Evolutionary conservation across 106 monocot species (phyloP).

Genomic region (Phalaenopsis aphrodite): DNA sequence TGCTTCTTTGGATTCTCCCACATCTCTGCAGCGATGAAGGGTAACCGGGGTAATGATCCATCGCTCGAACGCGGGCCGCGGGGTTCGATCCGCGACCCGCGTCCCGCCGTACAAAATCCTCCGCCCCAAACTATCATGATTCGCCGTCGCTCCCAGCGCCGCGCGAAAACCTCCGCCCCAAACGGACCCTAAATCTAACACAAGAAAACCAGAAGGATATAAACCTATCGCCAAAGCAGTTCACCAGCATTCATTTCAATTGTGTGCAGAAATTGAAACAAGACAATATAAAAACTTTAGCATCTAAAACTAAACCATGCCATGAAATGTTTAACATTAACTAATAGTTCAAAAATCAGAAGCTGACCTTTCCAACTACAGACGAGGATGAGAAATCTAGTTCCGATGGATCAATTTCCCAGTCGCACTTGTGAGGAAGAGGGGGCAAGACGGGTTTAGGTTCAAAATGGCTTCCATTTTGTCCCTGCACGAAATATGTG

Average conservation of each 20-base stretch:
- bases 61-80: too few relatives aligned
- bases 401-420: conserved; percentile 95
- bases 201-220: not conserved
- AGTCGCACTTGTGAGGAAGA: conserved; percentile 90
- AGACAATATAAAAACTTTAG: not conserved
- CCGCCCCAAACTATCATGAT: too few relatives aligned
- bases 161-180: too few relatives aligned
- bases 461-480: conserved; percentile 98
- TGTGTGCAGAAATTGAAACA: not conserved
- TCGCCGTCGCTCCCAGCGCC: too few relatives aligned
- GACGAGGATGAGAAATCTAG: conserved; percentile 68
- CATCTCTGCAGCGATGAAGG: too few relatives aligned
- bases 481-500: conserved; percentile 36
- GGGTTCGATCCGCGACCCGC: too few relatives aligned
- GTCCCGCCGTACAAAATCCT: too few relatives aligned
- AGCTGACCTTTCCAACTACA: conserved; percentile 77
- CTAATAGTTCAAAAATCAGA: not conserved
- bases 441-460: conserved; percentile 85
- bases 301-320: not conserved
- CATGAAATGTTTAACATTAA: not conserved
- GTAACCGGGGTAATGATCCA: too few relatives aligned
- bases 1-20: too few relatives aligned
- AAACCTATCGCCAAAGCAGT: not conserved
- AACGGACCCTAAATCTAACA: not conserved
- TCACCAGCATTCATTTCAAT: not conserved